Conservation (phyloP, 2,329 filamentous ascomycete species). For the Graphilbum fragrans region DNA sequence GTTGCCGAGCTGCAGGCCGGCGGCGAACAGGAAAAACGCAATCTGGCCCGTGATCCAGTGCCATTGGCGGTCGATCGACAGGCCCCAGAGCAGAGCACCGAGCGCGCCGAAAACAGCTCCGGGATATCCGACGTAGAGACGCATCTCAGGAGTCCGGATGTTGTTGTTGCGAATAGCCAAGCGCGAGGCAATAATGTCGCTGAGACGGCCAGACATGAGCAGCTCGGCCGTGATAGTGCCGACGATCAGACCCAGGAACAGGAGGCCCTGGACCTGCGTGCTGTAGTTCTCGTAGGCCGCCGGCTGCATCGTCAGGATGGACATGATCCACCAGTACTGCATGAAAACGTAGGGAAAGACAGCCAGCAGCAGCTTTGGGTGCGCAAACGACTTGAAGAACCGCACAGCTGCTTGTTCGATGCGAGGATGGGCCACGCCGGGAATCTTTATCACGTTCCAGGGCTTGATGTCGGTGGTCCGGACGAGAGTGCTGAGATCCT, state of each 20-base stretch:
- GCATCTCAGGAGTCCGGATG: constrained; percentile 14
- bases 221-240: constrained; percentile 39
- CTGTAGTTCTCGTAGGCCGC: constrained; percentile 35
- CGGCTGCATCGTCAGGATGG: constrained; percentile 39
- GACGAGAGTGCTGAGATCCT: not conserved
- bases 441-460: not conserved
- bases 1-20: constrained; percentile 45
- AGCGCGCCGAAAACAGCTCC: constrained; percentile 33
- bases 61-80: constrained; percentile 37
- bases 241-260: constrained; percentile 40
- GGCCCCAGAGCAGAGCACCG: constrained; percentile 40
- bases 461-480: too few species aligned
- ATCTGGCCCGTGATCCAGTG: constrained; percentile 47
- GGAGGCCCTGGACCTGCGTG: constrained; percentile 36
- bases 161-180: constrained; percentile 14
- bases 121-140: constrained; percentile 43
- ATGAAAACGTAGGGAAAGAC: constrained; percentile 38
- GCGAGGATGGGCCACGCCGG: not conserved
- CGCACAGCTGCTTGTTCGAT: not conserved
- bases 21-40: constrained; percentile 39
- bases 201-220: constrained; percentile 37
- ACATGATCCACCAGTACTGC: constrained; percentile 45
- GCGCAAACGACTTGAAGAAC: constrained; percentile 16
- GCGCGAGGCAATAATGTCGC: constrained; percentile 35
- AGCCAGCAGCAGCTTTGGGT: constrained; percentile 36